Conservation (phyloP, 352 stramenopile species). For the Globisporangium perplexum region DNA sequence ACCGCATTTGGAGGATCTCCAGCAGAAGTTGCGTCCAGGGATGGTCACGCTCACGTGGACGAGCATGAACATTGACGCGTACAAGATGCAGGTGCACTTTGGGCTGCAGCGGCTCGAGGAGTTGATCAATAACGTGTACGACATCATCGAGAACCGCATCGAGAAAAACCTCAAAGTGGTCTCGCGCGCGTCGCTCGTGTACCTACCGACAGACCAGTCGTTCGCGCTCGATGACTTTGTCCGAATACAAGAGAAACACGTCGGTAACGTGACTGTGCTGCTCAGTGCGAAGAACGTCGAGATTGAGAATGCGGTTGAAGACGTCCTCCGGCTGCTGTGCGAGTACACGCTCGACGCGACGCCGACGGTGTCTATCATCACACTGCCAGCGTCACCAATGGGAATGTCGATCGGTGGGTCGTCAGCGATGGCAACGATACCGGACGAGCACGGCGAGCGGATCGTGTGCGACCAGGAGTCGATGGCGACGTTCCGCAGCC, state of each 20-base stretch:
- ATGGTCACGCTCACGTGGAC: conserved; percentile 88
- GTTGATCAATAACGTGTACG: conserved; percentile 75
- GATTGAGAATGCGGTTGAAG: conserved; percentile 84
- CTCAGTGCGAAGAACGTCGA: conserved; percentile 79
- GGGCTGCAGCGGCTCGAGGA: conserved; percentile 72
- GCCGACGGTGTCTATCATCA: conserved; percentile 6
- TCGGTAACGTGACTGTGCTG: conserved; percentile 48
- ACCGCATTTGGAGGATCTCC: conserved; percentile 70
- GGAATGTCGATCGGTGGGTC: conserved; percentile 1
- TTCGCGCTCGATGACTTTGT: conserved; percentile 88
- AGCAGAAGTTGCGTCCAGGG: conserved; percentile 68
- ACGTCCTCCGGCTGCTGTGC: conserved; percentile 60
- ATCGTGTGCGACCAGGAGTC: conserved; percentile 30
- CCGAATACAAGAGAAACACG: conserved; percentile 71
- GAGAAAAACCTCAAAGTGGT: conserved; percentile 84
- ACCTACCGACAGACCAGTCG: conserved; percentile 72
- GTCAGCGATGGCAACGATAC: conserved; percentile 6
- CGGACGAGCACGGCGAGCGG: conserved; percentile 9
- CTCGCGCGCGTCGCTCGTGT: conserved; percentile 65
- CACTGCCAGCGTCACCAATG: conserved; percentile 10
- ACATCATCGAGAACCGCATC: conserved; percentile 82
- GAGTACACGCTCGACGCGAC: conserved; percentile 58
- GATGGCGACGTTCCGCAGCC: conserved; percentile 45
- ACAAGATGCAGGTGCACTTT: conserved; percentile 57
- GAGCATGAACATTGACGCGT: conserved; percentile 87